These are phyloP conservation scores for Centrapalus pauciflorus DNA, from an alignment of 129 eudicot species.

Conservation along the genomic window DNA sequence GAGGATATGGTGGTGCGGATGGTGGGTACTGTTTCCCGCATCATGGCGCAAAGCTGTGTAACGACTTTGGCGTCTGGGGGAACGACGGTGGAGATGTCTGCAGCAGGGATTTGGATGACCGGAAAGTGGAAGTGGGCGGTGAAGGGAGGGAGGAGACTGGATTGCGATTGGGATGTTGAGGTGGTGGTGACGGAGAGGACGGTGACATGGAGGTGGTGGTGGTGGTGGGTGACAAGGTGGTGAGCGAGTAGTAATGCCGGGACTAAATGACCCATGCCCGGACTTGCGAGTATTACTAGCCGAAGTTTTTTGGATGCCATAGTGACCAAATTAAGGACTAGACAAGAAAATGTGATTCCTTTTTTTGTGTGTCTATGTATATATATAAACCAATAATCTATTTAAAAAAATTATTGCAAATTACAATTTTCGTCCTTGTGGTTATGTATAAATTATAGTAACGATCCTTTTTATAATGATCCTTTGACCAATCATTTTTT, in stretches of 20 bases:
- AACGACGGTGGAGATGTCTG: conserved; percentile 37
- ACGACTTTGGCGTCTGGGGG: conserved; percentile 28
- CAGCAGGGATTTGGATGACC: conserved; percentile 37
- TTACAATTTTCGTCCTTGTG: too few relatives aligned
- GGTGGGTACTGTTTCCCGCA: conserved; percentile 39
- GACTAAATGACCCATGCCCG: conserved; percentile 49
- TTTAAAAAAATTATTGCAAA: too few relatives aligned
- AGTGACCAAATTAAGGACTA: too few relatives aligned
- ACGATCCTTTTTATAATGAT: too few relatives aligned
- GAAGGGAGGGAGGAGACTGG: conserved; percentile 10
- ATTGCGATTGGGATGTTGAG: background rate
- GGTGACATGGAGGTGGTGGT: conserved; percentile 40
- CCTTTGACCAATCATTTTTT: too few relatives aligned
- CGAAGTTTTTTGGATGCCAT: conserved; percentile 40
- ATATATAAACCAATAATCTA: too few relatives aligned
- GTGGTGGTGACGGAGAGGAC: conserved; percentile 27
- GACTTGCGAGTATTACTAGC: conserved; percentile 35
- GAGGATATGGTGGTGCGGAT: conserved; percentile 30
- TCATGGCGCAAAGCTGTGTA: conserved; percentile 34
- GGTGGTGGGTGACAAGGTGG: conserved; percentile 37
- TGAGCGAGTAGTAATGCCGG: conserved; percentile 34
- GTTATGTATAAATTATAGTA: too few relatives aligned
- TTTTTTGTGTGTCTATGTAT: too few relatives aligned
- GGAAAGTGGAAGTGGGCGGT: conserved; percentile 7
- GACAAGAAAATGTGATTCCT: too few relatives aligned